Percentiles rank a stretch among this genome's conserved stretches.
Conservation (phyloP, 2,329 filamentous ascomycete species). For the Dothideomycetes sp. region DNA sequence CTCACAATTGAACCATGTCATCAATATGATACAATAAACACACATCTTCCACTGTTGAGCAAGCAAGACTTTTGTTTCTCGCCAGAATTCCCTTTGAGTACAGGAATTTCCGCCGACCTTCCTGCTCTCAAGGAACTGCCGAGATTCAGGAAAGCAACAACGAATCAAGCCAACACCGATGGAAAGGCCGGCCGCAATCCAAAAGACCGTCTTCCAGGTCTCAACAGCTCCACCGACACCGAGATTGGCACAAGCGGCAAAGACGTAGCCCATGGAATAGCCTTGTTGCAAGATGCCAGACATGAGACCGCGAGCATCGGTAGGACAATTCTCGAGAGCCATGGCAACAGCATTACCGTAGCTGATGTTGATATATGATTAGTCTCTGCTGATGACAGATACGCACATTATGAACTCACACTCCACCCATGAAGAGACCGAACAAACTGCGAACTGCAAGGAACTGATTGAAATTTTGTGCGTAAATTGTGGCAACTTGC, state of each 20-base stretch:
- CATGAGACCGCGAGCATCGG: constrained; percentile 65
- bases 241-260: constrained; percentile 66
- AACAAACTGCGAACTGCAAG: constrained; percentile 65
- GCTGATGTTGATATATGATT: background rate
- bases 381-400: background rate
- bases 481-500: constrained; percentile 72
- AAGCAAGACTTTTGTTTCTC: constrained; percentile 60
- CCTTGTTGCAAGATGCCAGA: constrained; percentile 76
- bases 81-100: constrained; percentile 50
- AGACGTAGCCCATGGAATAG: constrained; percentile 70
- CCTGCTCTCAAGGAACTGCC: constrained; percentile 64
- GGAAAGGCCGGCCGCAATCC: constrained; percentile 59
- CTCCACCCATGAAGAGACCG: constrained; percentile 71
- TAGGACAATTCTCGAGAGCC: constrained; percentile 64
- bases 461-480: constrained; percentile 61
- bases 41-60: constrained; percentile 65
- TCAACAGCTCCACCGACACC: constrained; percentile 56
- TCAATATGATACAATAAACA: constrained; percentile 66
- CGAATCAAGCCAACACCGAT: constrained; percentile 60
- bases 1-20: constrained; percentile 52
- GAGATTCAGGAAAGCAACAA: constrained; percentile 61
- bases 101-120: constrained; percentile 45
- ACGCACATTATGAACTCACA: constrained; percentile 26
- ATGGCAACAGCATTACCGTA: constrained; percentile 73
- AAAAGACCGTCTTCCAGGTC: constrained; percentile 69